Evolutionary conservation across 441 rosid species (phyloP), one percentile per base, ranked within the genome.

Genomic region (Pelargonium citronellum): DNA sequence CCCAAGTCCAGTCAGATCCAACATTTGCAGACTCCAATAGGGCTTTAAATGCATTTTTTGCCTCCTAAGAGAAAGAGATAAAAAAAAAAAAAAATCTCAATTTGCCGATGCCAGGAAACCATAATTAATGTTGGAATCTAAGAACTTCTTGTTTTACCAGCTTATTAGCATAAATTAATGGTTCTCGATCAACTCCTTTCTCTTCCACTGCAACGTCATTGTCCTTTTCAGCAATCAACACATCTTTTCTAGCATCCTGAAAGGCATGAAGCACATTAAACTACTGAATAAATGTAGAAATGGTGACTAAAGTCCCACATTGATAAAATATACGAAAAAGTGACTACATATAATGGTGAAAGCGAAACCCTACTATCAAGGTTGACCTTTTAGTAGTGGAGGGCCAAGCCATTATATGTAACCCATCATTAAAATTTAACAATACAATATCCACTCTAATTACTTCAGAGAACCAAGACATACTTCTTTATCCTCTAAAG

Each of bases 1-100:
- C 95, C 95, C 95, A 87, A 65, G 86, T 83, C 90, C 90, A 89
- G 83, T 86, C 90, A 80, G 89, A 77, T 72, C 87, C 81, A 73
- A 89, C 83, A 79, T 84, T 87, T 78, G 81, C 80, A 7, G 84
- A 79, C 75, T 89, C 84, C 82, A 87, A 75, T 77, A 87, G 87
- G 22, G 86, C 81, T 75, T 83, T 84, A 75, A 89, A 89, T 69
- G 87, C 87, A 81, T 77, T 75, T 75, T 72, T 77, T 62, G 90
- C 90, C 58, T 87, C 95, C 95, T 89, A 72, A 57, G 51, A 53
- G 57, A 73, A n/a, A 74, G 44, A 22, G 63, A 16, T 34, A 46
- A 51, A 49, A 67, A 66, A 34, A 73, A 39, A 19, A 69, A n/a
- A n/a, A n/a, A n/a, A n/a, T n/a, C n/a, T 47, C 15, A 71, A 30